Evolutionary conservation across 129 eudicot species (phyloP).

Genomic region (Heracleum sosnowskyi): DNA sequence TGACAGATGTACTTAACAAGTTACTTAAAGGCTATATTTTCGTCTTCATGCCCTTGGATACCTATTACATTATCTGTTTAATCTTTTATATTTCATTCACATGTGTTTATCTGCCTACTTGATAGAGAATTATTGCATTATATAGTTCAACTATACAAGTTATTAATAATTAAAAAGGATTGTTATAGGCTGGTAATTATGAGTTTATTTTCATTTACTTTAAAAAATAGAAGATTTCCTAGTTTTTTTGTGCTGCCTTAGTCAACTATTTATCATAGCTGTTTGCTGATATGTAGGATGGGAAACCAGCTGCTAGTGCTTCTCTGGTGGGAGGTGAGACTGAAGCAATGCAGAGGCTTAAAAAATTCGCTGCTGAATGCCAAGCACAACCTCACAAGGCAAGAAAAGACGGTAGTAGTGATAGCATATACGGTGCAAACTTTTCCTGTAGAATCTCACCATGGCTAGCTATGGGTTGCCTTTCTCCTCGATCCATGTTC

Average conservation of each 20-base stretch:
- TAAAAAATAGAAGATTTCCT: background rate
- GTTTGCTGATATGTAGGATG: slow-evolving; percentile 40
- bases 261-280: background rate
- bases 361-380: slow-evolving; percentile 77
- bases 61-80: background rate
- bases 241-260: background rate
- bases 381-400: slow-evolving; percentile 54
- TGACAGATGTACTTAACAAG: background rate
- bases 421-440: slow-evolving; percentile 79
- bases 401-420: slow-evolving; percentile 47
- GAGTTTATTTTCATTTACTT: background rate
- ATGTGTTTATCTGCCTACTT: background rate
- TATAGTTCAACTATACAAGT: background rate
- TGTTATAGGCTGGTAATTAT: background rate
- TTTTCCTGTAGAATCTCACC: slow-evolving; percentile 94
- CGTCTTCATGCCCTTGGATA: background rate
- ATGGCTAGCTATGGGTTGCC: slow-evolving; percentile 97
- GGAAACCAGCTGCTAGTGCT: slow-evolving; percentile 67
- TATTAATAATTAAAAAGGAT: background rate
- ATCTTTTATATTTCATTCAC: background rate
- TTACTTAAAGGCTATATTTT: background rate
- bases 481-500: slow-evolving; percentile 90
- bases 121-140: background rate
- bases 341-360: slow-evolving; percentile 78
- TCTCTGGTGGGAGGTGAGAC: slow-evolving; percentile 89